Evolutionary conservation across 2,329 filamentous ascomycete species (phyloP), one percentile per base, ranked within the genome.

Genomic region (Keithomyces neogunnii): DNA sequence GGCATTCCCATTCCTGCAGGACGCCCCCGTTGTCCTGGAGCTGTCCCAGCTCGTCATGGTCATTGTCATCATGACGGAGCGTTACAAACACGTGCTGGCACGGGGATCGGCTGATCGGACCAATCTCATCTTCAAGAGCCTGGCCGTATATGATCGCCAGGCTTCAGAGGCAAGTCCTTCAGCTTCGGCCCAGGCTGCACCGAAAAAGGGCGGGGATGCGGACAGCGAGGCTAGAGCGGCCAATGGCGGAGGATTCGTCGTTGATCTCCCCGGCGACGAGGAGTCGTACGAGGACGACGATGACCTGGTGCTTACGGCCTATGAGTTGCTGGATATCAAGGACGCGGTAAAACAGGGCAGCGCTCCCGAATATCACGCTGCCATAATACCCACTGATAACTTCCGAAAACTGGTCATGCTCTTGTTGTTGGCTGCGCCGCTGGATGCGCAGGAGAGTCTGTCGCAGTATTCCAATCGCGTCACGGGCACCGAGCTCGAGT

Each of bases 341-440:
- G 80, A 84, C 8, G 80, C 78, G 0, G 80, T 83, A 56, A 77
- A 76, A 56, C 73, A 79, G 3, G 74, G 73, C 13, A 73, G 75
- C 54, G 63, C 66, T 3, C 66, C 74, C 0, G 74, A 74, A 3
- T 76, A 81, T 1, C 76, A 81, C 43, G 77, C 78, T n/a, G 81
- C 84, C 32, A 82, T 86, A 57, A 86, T 90, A 48, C 86, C 86
- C 0, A 79, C 82, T 0, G 85, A 89, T 62, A 89, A 89, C 61
- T 80, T 89, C 51, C 77, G 82, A 44, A 84, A 81, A 59, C 69
- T 90, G 6, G 67, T 89, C 32, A 85, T 88, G 78, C 72, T 90
- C 3, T 72, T 90, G 10, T 71, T 89, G 1, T 69, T 89, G 7
- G 71, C 81, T 36, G 82, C 86, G 1, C 85, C 86, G 0, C 68